Base-by-base conservation (phyloP, 306 rosid species). In the Echinosophora koreensis region DNA sequence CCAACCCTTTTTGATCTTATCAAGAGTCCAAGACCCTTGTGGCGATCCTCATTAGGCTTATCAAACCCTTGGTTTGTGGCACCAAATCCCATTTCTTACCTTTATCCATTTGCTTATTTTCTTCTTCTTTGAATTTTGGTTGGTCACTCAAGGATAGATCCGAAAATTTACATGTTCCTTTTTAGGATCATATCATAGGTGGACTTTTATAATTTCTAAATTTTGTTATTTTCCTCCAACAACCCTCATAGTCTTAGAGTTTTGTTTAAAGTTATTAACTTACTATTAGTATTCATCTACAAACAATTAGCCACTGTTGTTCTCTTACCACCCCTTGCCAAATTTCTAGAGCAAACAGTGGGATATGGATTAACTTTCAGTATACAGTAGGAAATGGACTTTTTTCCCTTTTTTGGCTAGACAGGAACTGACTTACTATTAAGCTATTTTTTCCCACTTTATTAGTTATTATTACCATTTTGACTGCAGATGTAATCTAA, bases 321-420 rank as follows among this genome's bases (percentile, higher is more conserved):
- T 57, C 38, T 60, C 58, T 65, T 18, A 5, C 59, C 38, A 47
- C 55, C 14, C 54, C 58, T 73, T 55, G 44, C 63, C 65, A 72
- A 71, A 65, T 44, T 71, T 72, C 35, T 41, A 44, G 17, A 80
- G 54, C 54, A 30, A 65, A 73, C 28, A 73, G 27, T 46, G 63
- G 38, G 80, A 46, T 55, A n/a, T 66, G 22, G 64, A 57, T 57
- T 65, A 42, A 18, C 76, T 73, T 73, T 80, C 84, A 58, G 35
- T 73, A 58, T n/a, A 46, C 71, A 57, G 76, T 57, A 73, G 73
- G 75, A 73, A 57, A 34, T 66, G 57, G 47, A 55, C 54, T 22
- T 66, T 17, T 50, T 44, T 52, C 30, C 30, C 72, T 54, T 55
- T 41, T n/a, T 42, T n/a, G 47, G 47, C 68, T 42, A 42, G 76